These are phyloP conservation scores for Thelonectria olida DNA, from an alignment of 2,329 filamentous ascomycete species.

Conservation along the genomic window DNA sequence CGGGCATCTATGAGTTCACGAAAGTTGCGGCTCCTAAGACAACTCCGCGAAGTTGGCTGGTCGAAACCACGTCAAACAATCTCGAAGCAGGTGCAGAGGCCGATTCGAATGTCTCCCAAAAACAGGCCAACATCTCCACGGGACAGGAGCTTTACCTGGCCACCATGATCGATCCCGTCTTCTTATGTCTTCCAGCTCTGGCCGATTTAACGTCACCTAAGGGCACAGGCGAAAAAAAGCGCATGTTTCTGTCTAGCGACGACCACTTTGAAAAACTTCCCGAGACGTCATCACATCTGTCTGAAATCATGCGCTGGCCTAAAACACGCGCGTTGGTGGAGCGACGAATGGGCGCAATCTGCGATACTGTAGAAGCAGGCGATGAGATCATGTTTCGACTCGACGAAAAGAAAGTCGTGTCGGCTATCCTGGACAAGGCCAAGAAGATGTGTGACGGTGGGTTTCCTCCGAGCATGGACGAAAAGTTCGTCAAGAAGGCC, in stretches of 20 bases:
- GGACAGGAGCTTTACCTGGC: constrained; percentile 82
- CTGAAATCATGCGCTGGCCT: constrained; percentile 61
- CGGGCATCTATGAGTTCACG: constrained; percentile 73
- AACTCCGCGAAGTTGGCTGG: constrained; percentile 69
- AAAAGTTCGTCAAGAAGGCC: constrained; percentile 79
- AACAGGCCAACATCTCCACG: constrained; percentile 59
- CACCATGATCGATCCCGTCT: constrained; percentile 84
- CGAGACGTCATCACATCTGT: constrained; percentile 65
- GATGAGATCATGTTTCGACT: constrained; percentile 88
- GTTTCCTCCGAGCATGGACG: constrained; percentile 84
- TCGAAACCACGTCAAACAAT: constrained; percentile 49
- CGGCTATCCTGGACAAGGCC: constrained; percentile 76
- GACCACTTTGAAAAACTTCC: constrained; percentile 75
- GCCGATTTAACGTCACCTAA: constrained; percentile 53
- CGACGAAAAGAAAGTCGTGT: constrained; percentile 74
- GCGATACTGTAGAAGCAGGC: constrained; percentile 84
- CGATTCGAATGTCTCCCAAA: constrained; percentile 26
- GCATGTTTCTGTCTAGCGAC: constrained; percentile 73
- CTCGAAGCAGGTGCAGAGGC: constrained; percentile 26
- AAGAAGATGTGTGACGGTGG: constrained; percentile 69
- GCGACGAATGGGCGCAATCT: constrained; percentile 73
- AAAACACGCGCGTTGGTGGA: constrained; percentile 64
- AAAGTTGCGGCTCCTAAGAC: constrained; percentile 62
- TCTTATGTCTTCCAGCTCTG: constrained; percentile 81
- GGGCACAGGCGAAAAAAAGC: constrained; percentile 60